These are phyloP conservation scores for Solioccasus polychromus DNA, from an alignment of 768 basidiomycete species.

Conservation along the genomic window DNA sequence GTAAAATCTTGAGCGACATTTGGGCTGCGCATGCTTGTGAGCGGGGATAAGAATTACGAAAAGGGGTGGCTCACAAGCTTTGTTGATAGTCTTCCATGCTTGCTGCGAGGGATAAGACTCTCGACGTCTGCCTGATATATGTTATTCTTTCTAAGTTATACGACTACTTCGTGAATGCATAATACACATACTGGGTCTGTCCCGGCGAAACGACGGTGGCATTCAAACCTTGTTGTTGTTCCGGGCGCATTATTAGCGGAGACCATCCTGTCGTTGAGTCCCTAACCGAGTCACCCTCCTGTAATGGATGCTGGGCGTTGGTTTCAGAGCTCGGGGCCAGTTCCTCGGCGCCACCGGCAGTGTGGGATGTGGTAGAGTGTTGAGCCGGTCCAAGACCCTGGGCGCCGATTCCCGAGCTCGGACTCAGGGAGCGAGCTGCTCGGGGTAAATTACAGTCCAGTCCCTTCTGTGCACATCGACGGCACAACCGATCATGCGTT, in stretches of 20 bases:
- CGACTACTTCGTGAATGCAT: not conserved
- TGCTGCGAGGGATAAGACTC: not conserved
- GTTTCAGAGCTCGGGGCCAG: constrained; percentile 1
- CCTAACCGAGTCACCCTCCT: constrained; percentile 2
- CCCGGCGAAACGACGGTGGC: not conserved
- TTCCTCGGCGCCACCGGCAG: constrained; percentile 9
- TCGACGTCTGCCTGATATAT: constrained; percentile 5
- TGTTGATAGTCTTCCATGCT: constrained; percentile 6
- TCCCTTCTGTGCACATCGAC: constrained; percentile 17
- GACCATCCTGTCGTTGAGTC: constrained; percentile 5
- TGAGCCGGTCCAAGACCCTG: constrained; percentile 10
- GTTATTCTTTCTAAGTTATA: not conserved
- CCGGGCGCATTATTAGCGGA: not conserved
- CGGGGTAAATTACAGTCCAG: constrained; percentile 14
- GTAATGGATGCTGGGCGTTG: constrained; percentile 3
- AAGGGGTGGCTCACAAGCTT: constrained; percentile 13
- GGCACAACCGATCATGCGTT: constrained; percentile 16
- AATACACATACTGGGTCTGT: constrained; percentile 13
- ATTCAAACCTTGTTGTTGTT: constrained; percentile 6
- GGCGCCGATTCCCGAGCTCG: constrained; percentile 7
- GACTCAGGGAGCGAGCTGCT: constrained; percentile 22
- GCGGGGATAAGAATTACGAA: not conserved
- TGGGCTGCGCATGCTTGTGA: constrained; percentile 12
- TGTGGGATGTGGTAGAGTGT: constrained; percentile 1
- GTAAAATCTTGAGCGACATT: constrained; percentile 1